phyloP scores from a whole-genome alignment of 1,139 yeast genomes.

The Insectozyma bohioensis region DNA sequence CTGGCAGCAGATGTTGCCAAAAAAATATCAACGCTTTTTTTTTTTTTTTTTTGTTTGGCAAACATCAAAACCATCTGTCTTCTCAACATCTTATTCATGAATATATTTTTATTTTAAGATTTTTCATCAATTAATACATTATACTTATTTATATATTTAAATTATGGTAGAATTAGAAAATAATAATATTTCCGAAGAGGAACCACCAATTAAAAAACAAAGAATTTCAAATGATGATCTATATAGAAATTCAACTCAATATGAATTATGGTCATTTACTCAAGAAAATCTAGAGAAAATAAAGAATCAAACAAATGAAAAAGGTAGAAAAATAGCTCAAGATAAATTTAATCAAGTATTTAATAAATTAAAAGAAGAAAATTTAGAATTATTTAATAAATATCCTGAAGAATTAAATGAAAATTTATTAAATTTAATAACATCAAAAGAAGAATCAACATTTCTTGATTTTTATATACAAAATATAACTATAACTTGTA shows the following conservation, averaged over 20 bases:
- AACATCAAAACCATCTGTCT: too few relatives aligned
- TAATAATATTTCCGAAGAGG: too few relatives aligned
- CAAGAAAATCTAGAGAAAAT: conserved; percentile 48
- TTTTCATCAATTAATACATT: too few relatives aligned
- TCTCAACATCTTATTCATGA: too few relatives aligned
- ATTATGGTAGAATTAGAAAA: too few relatives aligned
- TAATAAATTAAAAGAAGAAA: conserved; percentile 28
- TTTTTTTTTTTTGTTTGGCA: too few relatives aligned
- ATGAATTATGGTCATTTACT: conserved; percentile 80
- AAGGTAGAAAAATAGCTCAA: conserved; percentile 47
- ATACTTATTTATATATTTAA: too few relatives aligned
- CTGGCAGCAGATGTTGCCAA: too few relatives aligned
- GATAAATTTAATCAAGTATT: conserved; percentile 31
- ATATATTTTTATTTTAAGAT: too few relatives aligned
- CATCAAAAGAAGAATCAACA: conserved; percentile 66
- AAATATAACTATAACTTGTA: conserved; percentile 58
- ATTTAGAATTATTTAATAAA: conserved; percentile 28
- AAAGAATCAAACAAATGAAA: conserved; percentile 49
- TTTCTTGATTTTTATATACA: conserved; percentile 70
- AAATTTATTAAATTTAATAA: conserved; percentile 40
- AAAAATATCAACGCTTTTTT: too few relatives aligned
- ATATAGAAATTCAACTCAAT: conserved; percentile 85
- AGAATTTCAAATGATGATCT: conserved; percentile 72
- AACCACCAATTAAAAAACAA: conserved; percentile 11
- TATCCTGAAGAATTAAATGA: conserved; percentile 29